Conservation (phyloP, 306 rosid genomes). For the Betula pendula region DNA sequence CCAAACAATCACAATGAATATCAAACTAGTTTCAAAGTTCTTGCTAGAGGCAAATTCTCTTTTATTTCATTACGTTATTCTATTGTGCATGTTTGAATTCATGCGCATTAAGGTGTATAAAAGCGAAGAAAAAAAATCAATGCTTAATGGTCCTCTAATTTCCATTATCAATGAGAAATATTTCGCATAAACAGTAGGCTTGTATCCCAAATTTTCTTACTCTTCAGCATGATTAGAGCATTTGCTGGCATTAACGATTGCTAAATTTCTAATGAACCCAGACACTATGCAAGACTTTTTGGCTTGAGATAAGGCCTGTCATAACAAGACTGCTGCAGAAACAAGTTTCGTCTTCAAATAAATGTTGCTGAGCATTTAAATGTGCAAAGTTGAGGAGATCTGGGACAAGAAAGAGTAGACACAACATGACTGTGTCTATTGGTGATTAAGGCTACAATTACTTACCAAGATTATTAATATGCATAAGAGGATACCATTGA, state of each 20-base stretch:
- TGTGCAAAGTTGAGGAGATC: not conserved
- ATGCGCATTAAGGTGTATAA: not conserved
- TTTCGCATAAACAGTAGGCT: not conserved
- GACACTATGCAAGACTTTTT: too few relatives aligned
- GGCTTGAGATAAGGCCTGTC: too few relatives aligned
- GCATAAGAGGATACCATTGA: not conserved
- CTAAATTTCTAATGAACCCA: not conserved
- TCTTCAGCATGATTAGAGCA: not conserved
- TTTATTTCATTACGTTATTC: not conserved
- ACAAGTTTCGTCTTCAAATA: not conserved
- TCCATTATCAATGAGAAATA: not conserved
- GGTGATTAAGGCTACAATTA: not conserved
- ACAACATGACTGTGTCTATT: not conserved
- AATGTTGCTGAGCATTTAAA: not conserved
- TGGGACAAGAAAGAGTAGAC: not conserved
- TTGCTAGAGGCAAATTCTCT: not conserved
- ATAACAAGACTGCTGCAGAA: not conserved
- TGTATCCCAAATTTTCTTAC: not conserved
- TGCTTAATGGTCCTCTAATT: not conserved
- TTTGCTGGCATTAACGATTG: not conserved
- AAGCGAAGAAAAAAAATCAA: not conserved
- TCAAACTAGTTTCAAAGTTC: not conserved
- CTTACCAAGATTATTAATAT: not conserved
- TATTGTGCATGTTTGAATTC: not conserved
- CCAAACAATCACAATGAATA: not conserved